These are phyloP conservation scores for Blastocystis sp. DNA, from an alignment of 352 stramenopile species.

Conservation along the genomic window DNA sequence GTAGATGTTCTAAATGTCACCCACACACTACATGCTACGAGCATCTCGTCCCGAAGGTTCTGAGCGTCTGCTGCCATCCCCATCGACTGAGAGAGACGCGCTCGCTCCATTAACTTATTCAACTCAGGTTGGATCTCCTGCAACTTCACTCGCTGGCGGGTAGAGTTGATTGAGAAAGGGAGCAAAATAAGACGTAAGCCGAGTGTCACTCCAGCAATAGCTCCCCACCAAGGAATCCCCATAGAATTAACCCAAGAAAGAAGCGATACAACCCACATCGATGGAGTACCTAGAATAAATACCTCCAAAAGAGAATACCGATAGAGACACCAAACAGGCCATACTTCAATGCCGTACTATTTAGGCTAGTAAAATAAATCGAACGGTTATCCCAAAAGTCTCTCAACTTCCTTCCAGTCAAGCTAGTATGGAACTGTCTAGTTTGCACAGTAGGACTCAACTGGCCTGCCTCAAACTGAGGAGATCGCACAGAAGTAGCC, in stretches of 20 bases:
- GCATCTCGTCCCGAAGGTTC: slow-evolving; percentile 38
- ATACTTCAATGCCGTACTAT: slow-evolving; percentile 51
- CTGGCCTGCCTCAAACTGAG: neutral
- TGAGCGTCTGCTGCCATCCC: slow-evolving; percentile 1
- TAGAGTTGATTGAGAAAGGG: slow-evolving; percentile 27
- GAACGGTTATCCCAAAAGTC: neutral
- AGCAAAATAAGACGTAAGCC: slow-evolving; percentile 45
- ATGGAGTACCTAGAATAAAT: neutral
- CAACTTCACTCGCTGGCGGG: slow-evolving; percentile 1
- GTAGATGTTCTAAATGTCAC: slow-evolving; percentile 18
- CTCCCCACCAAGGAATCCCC: slow-evolving; percentile 47
- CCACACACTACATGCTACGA: neutral
- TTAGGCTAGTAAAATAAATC: neutral
- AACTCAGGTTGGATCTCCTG: slow-evolving; percentile 54
- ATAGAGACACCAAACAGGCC: slow-evolving; percentile 44
- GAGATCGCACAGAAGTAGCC: neutral
- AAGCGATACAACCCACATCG: slow-evolving; percentile 32
- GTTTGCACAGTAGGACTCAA: neutral
- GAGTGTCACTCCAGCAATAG: slow-evolving; percentile 12
- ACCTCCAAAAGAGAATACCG: neutral
- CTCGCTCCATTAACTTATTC: slow-evolving; percentile 48
- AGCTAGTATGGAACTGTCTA: neutral
- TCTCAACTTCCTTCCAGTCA: neutral
- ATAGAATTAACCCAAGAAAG: slow-evolving; percentile 43
- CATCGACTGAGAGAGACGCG: slow-evolving; percentile 38